phyloP scores from a whole-genome alignment of 2,329 filamentous ascomycete species.

The Hypoxylon sp. region DNA sequence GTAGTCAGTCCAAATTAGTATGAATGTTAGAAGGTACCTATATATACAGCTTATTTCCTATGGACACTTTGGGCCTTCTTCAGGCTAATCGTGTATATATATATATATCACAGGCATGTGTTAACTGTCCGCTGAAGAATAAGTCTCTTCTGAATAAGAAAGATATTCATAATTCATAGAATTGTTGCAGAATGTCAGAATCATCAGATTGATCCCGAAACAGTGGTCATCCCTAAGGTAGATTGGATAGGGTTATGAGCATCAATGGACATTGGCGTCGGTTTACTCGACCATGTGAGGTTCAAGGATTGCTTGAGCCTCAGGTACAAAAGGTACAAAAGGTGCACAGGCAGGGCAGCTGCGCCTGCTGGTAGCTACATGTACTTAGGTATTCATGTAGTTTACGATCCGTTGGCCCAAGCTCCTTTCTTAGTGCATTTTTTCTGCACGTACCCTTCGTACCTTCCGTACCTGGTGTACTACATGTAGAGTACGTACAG shows the following conservation, averaged over 20 bases:
- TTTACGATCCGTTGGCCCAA: constrained; percentile 14
- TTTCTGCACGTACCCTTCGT: neutral
- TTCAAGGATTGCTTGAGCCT: constrained; percentile 37
- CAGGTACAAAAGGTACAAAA: constrained; percentile 22
- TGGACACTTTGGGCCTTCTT: neutral
- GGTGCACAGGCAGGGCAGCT: constrained; percentile 22
- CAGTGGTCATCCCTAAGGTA: neutral
- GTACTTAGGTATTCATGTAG: neutral
- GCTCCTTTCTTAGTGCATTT: constrained; percentile 2
- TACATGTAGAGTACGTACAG: no score
- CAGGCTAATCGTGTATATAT: neutral
- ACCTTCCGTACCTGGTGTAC: neutral
- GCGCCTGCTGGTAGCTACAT: neutral
- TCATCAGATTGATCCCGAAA: neutral
- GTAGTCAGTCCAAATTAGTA: neutral
- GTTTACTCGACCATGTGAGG: constrained; percentile 28
- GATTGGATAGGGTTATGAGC: neutral
- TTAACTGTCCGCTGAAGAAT: neutral
- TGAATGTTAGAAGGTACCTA: neutral
- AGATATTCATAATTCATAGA: neutral
- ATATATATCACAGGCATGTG: neutral
- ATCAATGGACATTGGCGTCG: neutral
- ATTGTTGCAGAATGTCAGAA: neutral
- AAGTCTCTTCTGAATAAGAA: neutral
- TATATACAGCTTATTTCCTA: neutral